Conservation (phyloP, 2,329 filamentous ascomycete genomes). For the Botrytis deweyae region DNA sequence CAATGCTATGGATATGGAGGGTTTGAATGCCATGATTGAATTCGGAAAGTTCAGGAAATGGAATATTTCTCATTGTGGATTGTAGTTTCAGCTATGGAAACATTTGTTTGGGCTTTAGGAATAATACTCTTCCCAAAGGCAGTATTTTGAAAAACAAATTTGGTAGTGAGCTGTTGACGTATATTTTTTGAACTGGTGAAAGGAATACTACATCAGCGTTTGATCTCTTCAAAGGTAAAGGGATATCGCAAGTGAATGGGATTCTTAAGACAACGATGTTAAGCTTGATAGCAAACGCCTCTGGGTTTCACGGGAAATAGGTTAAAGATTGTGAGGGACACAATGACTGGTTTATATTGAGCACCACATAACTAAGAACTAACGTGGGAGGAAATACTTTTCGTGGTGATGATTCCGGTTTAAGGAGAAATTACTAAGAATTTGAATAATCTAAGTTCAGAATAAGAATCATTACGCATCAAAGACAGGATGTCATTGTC, state of each 20-base stretch:
- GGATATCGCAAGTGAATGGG: neutral
- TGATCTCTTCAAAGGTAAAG: neutral
- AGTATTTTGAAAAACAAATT: too few species aligned
- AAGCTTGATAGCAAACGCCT: neutral
- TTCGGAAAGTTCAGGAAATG: too few species aligned
- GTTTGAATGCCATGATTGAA: too few species aligned
- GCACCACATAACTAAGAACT: neutral
- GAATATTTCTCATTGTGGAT: too few species aligned
- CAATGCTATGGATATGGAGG: too few species aligned
- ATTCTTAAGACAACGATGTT: fast-evolving
- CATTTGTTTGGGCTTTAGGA: too few species aligned
- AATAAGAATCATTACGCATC: too few species aligned
- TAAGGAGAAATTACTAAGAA: neutral
- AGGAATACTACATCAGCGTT: neutral
- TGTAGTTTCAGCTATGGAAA: too few species aligned
- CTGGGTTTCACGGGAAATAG: neutral
- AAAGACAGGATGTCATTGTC: too few species aligned
- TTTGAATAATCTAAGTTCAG: fast-evolving
- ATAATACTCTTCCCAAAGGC: too few species aligned
- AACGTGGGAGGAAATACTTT: neutral
- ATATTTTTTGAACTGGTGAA: neutral
- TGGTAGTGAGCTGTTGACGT: neutral
- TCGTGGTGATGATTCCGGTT: fast-evolving
- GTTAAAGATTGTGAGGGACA: neutral
- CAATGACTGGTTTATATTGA: neutral